These are phyloP conservation scores for Pseudocercospora crystallina DNA, from an alignment of 2,329 filamentous ascomycete species.

Conservation along the genomic window DNA sequence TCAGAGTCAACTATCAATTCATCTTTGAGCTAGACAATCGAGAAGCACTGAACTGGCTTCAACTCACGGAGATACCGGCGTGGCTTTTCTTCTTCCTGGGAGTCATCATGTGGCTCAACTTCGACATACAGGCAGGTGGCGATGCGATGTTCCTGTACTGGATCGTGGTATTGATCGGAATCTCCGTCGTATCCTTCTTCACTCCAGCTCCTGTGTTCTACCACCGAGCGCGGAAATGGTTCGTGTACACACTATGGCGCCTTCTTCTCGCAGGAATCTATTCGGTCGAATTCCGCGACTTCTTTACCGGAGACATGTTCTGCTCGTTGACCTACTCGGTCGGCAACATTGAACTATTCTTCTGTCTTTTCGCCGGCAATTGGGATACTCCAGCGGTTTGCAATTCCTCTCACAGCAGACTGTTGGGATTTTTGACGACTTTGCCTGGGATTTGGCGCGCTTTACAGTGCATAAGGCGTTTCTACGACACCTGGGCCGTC, in stretches of 20 bases:
- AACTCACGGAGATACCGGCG: constrained; percentile 81
- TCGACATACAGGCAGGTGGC: constrained; percentile 62
- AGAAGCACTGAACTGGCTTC: constrained; percentile 79
- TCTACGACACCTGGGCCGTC: constrained; percentile 76
- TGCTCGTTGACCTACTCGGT: constrained; percentile 91
- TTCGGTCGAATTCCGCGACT: constrained; percentile 94
- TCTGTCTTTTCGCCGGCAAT: constrained; percentile 79
- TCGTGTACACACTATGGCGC: constrained; percentile 84
- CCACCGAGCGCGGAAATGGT: constrained; percentile 77
- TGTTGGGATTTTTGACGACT: constrained; percentile 80
- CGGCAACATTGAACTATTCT: constrained; percentile 88
- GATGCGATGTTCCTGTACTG: constrained; percentile 78
- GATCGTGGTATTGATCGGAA: constrained; percentile 72
- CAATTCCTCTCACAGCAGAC: constrained; percentile 79
- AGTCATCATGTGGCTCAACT: constrained; percentile 86
- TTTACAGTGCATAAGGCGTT: constrained; percentile 86
- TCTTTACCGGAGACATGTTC: constrained; percentile 97
- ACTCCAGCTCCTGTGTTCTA: constrained; percentile 70
- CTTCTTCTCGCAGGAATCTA: constrained; percentile 82
- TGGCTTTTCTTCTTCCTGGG: constrained; percentile 77
- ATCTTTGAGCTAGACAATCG: constrained; percentile 95
- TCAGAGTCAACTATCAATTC: constrained; percentile 84
- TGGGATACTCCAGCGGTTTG: constrained; percentile 76
- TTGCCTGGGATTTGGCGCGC: constrained; percentile 88
- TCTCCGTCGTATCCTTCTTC: constrained; percentile 71